A percentile compares a stretch with the other conserved stretches of the same genome.
Evolutionary conservation across 1,284 basidiomycete species (phyloP).

Genomic region (Papiliotrema laurentii): DNA sequence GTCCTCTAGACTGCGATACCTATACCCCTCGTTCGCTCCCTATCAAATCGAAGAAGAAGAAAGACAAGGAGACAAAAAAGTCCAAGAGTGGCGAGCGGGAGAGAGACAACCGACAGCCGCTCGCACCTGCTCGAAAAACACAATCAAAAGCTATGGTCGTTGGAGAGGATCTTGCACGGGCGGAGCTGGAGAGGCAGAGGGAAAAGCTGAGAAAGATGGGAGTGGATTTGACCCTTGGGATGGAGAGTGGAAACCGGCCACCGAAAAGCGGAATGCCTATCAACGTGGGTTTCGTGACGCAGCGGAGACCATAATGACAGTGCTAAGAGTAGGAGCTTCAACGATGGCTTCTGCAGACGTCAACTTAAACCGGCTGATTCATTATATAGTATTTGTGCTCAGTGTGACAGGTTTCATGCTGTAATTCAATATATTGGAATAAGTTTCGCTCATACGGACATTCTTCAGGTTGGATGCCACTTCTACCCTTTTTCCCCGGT

Average conservation of each 20-base stretch:
- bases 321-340: too few species aligned
- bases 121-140: neutral
- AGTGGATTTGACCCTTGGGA: slow-evolving; percentile 6
- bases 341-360: too few species aligned
- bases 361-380: too few species aligned
- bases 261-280: slow-evolving; percentile 7
- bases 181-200: slow-evolving; percentile 1
- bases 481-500: too few species aligned
- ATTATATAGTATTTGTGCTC: too few species aligned
- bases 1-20: neutral
- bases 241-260: slow-evolving; percentile 2
- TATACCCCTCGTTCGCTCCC: neutral
- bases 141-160: neutral
- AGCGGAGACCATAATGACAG: too few species aligned
- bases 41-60: neutral
- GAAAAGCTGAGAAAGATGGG: slow-evolving; percentile 3
- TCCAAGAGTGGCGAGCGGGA: neutral
- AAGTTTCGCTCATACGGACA: too few species aligned
- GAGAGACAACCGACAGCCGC: neutral
- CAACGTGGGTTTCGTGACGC: too few species aligned
- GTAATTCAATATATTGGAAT: too few species aligned
- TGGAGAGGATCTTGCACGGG: neutral
- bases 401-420: too few species aligned
- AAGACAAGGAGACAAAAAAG: neutral
- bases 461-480: too few species aligned